Conservation (phyloP, 768 basidiomycete species). For the Trametes cubensis region DNA sequence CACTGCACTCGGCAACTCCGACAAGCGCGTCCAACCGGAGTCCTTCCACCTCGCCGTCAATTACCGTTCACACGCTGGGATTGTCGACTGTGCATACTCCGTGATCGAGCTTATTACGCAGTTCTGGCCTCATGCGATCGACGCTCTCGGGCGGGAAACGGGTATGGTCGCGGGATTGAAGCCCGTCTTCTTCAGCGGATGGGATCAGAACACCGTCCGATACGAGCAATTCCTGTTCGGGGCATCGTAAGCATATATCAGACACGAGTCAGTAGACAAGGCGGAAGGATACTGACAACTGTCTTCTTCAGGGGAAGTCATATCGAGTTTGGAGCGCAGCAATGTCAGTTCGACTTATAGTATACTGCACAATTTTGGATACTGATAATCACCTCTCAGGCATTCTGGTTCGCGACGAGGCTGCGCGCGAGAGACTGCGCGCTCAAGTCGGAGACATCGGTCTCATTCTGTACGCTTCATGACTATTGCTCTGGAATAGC, state of each 20-base stretch:
- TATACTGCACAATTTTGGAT: not conserved
- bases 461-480: slow-evolving; percentile 52
- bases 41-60: slow-evolving; percentile 65
- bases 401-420: slow-evolving; percentile 68
- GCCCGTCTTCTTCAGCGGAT: slow-evolving; percentile 60
- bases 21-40: slow-evolving; percentile 26
- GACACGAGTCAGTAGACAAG: not conserved
- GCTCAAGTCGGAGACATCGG: slow-evolving; percentile 58
- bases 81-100: slow-evolving; percentile 70
- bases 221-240: slow-evolving; percentile 64
- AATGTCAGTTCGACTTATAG: slow-evolving; percentile 48
- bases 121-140: slow-evolving; percentile 70
- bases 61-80: slow-evolving; percentile 73
- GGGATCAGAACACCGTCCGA: slow-evolving; percentile 44
- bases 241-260: slow-evolving; percentile 41
- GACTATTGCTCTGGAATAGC: not conserved
- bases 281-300: not conserved
- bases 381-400: slow-evolving; percentile 41
- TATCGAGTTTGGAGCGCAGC: slow-evolving; percentile 64
- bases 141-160: slow-evolving; percentile 55
- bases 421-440: slow-evolving; percentile 49
- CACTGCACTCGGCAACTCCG: not conserved
- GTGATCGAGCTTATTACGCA: slow-evolving; percentile 61
- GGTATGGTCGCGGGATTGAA: slow-evolving; percentile 56
- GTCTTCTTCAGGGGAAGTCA: slow-evolving; percentile 41